Evolutionary conservation across 805 yeast species (phyloP), one percentile per base, ranked within the genome.

Genomic region (Cyberlindnera euphorbiae): DNA sequence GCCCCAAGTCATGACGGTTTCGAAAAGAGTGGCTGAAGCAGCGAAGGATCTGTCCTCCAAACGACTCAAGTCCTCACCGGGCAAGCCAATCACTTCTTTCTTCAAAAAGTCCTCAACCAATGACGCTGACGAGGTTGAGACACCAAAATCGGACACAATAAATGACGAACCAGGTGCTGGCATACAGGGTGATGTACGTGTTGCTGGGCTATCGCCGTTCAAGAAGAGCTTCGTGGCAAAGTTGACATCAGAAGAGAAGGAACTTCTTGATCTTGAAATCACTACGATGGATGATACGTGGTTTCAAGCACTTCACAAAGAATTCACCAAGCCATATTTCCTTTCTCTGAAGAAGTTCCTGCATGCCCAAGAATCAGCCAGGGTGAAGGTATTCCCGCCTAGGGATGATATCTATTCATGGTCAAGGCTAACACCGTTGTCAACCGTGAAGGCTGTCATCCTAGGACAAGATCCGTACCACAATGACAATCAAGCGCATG

Each of bases 381-480:
- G 64, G 14, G 69, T 66, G 11, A 69, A 75, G n/a, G 68, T 90
- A 1, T 90, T 86, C 60, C 99, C 99, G 2, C 89, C 90, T 0
- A 56, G 64, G 13, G 53, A 71, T 11, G 82, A 84, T 41, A 75
- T 93, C 15, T 93, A 93, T 56, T 85, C 97, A 0, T 93, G 97
- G 97, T 79, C 94, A 2, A 73, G 87, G 22, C 67, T 79, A 13
- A 87, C 97, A 0, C 95, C 96, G 0, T 64, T 90, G 15, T 64
- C 75, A 4, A 58, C 72, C 4, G 83, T 88, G 14, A 79, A 77
- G 52, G 93, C 90, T 18, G 71, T 93, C 1, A 73, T 93, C 10
- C 64, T 93, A 30, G 98, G 98, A 1, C 98, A 93, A 58, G 98
- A 93, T 57, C 98, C 98, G 1, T 93, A 93, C 57, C 98, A 93